phyloP scores from a whole-genome alignment of 257 asterid species.

The Avicennia marina region DNA sequence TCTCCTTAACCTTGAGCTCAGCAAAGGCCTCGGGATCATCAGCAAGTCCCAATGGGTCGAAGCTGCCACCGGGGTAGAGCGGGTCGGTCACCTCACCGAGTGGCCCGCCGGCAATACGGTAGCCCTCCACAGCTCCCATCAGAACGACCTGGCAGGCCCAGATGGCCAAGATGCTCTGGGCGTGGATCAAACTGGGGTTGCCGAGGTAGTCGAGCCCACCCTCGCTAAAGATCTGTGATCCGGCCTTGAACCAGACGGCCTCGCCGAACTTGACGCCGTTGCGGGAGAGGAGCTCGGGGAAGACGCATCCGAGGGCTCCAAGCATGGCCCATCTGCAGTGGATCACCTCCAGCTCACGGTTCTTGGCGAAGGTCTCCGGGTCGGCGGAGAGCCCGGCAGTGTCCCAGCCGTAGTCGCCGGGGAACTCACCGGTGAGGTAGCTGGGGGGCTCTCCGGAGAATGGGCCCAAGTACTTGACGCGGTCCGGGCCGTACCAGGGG shows the following conservation, averaged over 20 bases:
- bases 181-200: conserved; percentile 74
- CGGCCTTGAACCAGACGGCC: conserved; percentile 84
- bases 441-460: conserved; percentile 63
- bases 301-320: conserved; percentile 75
- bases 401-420: conserved; percentile 80
- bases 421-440: conserved; percentile 66
- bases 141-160: conserved; percentile 64
- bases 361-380: conserved; percentile 74
- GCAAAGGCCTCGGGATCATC: conserved; percentile 62
- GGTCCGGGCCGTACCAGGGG: conserved; percentile 79
- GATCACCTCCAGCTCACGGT: conserved; percentile 73
- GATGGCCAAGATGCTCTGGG: conserved; percentile 71
- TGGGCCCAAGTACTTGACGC: conserved; percentile 65
- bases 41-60: conserved; percentile 53
- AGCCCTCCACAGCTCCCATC: conserved; percentile 77
- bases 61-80: conserved; percentile 57
- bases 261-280: conserved; percentile 75
- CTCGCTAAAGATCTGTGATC: conserved; percentile 60
- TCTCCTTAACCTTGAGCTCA: conserved; percentile 57
- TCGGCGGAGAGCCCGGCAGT: conserved; percentile 67
- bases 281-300: conserved; percentile 75
- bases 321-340: conserved; percentile 81
- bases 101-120: conserved; percentile 60
- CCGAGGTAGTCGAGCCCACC: conserved; percentile 77
- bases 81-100: conserved; percentile 52